Percentiles rank a stretch among this genome's conserved stretches.
These are phyloP conservation scores for Amylocystis lapponica DNA, from an alignment of 768 basidiomycete species.

Conservation along the genomic window DNA sequence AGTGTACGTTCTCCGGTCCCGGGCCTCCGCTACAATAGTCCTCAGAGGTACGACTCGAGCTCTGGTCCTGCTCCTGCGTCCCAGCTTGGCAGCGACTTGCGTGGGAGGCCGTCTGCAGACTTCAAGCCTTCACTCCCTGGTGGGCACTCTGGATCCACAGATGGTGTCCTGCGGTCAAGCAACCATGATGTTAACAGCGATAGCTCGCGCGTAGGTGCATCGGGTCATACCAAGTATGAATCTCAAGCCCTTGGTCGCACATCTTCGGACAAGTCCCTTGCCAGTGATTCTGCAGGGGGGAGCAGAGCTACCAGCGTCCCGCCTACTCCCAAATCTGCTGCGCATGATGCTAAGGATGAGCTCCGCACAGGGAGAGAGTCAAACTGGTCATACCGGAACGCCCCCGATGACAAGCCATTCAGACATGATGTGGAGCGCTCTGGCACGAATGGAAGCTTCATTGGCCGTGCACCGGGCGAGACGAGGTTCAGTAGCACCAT, in stretches of 20 bases:
- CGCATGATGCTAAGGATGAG: slow-evolving; percentile 21
- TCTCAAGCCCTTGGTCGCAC: slow-evolving; percentile 1
- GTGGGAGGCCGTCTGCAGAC: too few species aligned
- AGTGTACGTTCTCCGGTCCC: not conserved
- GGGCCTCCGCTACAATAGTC: not conserved
- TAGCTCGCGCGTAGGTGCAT: too few species aligned
- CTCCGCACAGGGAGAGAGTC: slow-evolving; percentile 18
- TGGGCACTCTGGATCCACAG: too few species aligned
- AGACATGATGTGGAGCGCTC: slow-evolving; percentile 8
- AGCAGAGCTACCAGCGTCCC: slow-evolving; percentile 22
- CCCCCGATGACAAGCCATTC: slow-evolving; percentile 21
- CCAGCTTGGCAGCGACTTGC: too few species aligned
- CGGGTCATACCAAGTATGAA: not conserved
- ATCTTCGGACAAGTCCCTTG: slow-evolving; percentile 1
- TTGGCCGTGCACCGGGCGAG: too few species aligned
- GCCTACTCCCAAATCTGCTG: slow-evolving; percentile 16
- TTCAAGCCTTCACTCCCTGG: too few species aligned
- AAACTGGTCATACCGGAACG: slow-evolving; percentile 15
- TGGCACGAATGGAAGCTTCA: slow-evolving; percentile 2
- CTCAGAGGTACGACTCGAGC: not conserved
- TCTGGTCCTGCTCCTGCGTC: not conserved
- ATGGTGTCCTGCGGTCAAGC: too few species aligned
- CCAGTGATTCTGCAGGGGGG: not conserved
- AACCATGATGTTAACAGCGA: too few species aligned
- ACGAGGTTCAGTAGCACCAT: not conserved